Percentiles rank a stretch among this genome's conserved stretches.
Conservation (phyloP, 768 basidiomycete genomes). For the Lentinus tigrinus region DNA sequence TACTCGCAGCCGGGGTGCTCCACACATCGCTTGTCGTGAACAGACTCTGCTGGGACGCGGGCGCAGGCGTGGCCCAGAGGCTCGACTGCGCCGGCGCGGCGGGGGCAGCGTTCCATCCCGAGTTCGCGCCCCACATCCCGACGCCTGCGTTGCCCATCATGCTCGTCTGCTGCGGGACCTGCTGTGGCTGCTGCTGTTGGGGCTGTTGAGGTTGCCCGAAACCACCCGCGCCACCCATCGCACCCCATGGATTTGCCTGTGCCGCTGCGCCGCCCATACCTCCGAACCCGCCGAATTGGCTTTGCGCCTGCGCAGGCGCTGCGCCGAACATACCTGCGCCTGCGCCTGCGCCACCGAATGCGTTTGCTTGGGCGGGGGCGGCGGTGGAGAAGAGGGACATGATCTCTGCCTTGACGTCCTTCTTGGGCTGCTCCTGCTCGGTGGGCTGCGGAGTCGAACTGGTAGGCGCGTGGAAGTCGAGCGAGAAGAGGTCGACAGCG, state of each 20-base stretch:
- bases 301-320: constrained; percentile 23
- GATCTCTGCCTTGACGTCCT: constrained; percentile 84
- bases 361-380: constrained; percentile 19
- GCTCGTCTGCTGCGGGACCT: constrained; percentile 36
- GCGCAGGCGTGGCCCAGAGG: constrained; percentile 17
- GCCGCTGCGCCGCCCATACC: not conserved
- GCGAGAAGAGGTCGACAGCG: constrained; percentile 72
- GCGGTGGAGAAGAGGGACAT: constrained; percentile 70
- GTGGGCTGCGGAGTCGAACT: constrained; percentile 24
- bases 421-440: constrained; percentile 41
- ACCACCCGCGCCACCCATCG: not conserved
- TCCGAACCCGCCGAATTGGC: constrained; percentile 18
- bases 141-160: constrained; percentile 55
- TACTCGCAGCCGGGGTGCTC: constrained; percentile 37
- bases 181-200: constrained; percentile 20
- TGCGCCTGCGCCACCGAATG: not conserved
- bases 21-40: constrained; percentile 57
- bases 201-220: constrained; percentile 14
- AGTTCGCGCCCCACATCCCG: constrained; percentile 65
- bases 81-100: constrained; percentile 34
- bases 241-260: not conserved
- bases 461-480: constrained; percentile 78
- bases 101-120: constrained; percentile 55
- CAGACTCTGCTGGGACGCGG: constrained; percentile 16
- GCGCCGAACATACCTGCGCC: not conserved